Evolutionary conservation across 192 early-diverging fungal genomes (phyloP), one percentile per base, ranked within the genome.

Genomic region (Coemansia umbellata): DNA sequence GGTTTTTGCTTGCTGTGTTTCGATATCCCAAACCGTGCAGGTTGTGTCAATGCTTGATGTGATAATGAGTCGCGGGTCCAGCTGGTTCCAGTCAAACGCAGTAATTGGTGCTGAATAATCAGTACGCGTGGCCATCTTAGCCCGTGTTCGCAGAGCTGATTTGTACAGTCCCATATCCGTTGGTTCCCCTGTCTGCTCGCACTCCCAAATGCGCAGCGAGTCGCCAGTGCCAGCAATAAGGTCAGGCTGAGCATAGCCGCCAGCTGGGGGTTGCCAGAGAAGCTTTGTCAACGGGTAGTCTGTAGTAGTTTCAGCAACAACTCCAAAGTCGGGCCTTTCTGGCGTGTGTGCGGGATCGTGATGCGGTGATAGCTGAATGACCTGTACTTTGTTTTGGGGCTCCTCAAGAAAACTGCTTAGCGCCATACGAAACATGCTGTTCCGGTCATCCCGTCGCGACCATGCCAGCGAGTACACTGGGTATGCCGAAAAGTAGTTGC

Each of bases 1-100:
- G 4, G 97, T 97, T 63, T 96, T 99, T 27, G 94, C 91, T 79
- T 96, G 92, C 24, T 82, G 84, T n/a, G 91, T 89, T 80, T 92
- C 87, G 8, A 99, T 83, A 58, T 99, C 93, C 97, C 97, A 99
- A 5, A 98, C 86, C 0, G 95, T 98, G 63, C 97, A 99, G n/a
- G 97, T 99, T 1, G 97, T 99, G 67, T 99, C 97, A 40, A 99
- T 94, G 53, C 87, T 89, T 31, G 89, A 88, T 5, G 97, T 94
- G 4, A 99, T 91, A 45, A 92, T 78, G 31, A 95, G 61, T 10
- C 82, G 74, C 11, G 92, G 88, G 61, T 97, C 88, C 5, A 80
- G 74, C 59, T 88, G 85, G 71, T 93, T 96, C 95, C 97, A 98
- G 75, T 99, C 97, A 63, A 99, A 94, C 5, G 92, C 90, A 7